Percentiles rank a stretch among this genome's conserved stretches.
These are phyloP conservation scores for Epichloe sibirici DNA, from an alignment of 2,329 filamentous ascomycete genomes.

Conservation along the genomic window DNA sequence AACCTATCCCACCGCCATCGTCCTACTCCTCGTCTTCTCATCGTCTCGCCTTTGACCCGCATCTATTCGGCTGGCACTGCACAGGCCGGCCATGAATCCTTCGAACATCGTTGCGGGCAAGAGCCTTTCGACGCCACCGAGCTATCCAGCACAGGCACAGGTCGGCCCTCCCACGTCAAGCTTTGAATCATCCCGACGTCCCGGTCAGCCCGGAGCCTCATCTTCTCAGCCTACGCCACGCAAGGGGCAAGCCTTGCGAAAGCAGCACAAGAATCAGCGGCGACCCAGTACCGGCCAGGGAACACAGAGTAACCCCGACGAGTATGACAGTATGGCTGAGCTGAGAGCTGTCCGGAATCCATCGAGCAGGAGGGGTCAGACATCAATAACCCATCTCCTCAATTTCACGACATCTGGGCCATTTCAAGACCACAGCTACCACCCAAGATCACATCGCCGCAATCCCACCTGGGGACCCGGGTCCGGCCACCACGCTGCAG, in stretches of 20 bases:
- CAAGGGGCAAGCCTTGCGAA: slow-evolving; percentile 64
- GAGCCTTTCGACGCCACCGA: slow-evolving; percentile 33
- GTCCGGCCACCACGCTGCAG: slow-evolving; percentile 78
- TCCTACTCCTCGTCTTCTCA: background rate
- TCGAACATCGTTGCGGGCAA: slow-evolving; percentile 31
- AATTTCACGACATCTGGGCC: slow-evolving; percentile 76
- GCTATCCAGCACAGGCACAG: slow-evolving; percentile 28
- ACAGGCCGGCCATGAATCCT: slow-evolving; percentile 20
- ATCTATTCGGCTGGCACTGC: background rate
- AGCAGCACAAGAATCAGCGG: slow-evolving; percentile 73
- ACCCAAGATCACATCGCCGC: slow-evolving; percentile 48
- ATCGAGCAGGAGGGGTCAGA: slow-evolving; percentile 75
- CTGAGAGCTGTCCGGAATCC: slow-evolving; percentile 47
- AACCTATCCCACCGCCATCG: background rate
- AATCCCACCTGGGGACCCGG: slow-evolving; percentile 75
- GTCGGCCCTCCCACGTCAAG: slow-evolving; percentile 30
- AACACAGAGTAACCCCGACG: slow-evolving; percentile 35
- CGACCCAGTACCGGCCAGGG: slow-evolving; percentile 42
- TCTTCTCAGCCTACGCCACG: slow-evolving; percentile 39
- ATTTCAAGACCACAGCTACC: slow-evolving; percentile 42
- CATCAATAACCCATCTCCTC: slow-evolving; percentile 92
- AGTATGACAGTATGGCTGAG: slow-evolving; percentile 84
- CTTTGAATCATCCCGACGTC: slow-evolving; percentile 40
- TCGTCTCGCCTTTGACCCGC: background rate
- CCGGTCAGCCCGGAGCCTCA: slow-evolving; percentile 23